phyloP scores from a whole-genome alignment of 1,284 basidiomycete species.

The Marasmius oreades region DNA sequence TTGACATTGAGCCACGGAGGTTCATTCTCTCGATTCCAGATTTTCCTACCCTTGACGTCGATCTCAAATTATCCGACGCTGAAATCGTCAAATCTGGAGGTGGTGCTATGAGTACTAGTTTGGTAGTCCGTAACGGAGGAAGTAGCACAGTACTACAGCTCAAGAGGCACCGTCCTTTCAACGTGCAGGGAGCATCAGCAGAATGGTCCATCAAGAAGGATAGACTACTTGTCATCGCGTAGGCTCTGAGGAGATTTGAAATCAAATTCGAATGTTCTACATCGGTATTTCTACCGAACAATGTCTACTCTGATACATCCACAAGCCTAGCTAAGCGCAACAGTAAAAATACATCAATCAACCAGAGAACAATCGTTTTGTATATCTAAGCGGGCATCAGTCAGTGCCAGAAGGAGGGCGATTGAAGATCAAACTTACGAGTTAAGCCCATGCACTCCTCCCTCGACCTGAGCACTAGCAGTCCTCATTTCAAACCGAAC shows the following conservation, averaged over 20 bases:
- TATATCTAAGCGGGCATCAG: slow-evolving; percentile 21
- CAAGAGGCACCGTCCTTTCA: slow-evolving; percentile 52
- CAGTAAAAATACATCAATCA: neutral
- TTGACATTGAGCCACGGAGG: slow-evolving; percentile 59
- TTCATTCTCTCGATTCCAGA: slow-evolving; percentile 48
- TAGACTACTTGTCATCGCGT: slow-evolving; percentile 33
- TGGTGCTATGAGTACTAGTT: slow-evolving; percentile 9
- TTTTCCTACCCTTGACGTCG: slow-evolving; percentile 48
- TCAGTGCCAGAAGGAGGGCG: neutral
- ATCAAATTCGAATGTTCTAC: no score
- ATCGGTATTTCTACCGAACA: no score
- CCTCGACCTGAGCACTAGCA: slow-evolving; percentile 94
- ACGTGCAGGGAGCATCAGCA: slow-evolving; percentile 56
- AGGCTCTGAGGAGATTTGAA: neutral
- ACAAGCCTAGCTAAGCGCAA: neutral
- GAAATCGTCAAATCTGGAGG: slow-evolving; percentile 33
- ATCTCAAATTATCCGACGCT: slow-evolving; percentile 49
- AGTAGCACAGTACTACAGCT: slow-evolving; percentile 33
- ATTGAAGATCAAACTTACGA: slow-evolving; percentile 42
- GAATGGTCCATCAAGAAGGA: slow-evolving; percentile 60
- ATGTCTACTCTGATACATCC: neutral
- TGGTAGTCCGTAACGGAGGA: slow-evolving; percentile 4
- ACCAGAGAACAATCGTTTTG: slow-evolving; percentile 28
- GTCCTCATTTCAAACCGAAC: slow-evolving; percentile 95
- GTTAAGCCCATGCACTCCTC: slow-evolving; percentile 91